Conservation (phyloP, 805 yeast species). For the Pichia sporocuriosa region DNA sequence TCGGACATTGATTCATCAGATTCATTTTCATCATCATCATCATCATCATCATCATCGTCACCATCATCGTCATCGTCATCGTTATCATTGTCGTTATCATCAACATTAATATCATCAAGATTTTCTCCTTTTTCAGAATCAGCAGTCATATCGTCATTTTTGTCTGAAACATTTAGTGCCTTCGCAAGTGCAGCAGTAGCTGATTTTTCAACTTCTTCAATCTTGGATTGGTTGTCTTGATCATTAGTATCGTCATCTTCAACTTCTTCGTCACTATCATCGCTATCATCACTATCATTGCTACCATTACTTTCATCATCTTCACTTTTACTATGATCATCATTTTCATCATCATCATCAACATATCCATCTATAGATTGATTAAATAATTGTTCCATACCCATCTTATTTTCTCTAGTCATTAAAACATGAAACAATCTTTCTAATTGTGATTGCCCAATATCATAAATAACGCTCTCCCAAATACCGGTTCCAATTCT, state of each 20-base stretch:
- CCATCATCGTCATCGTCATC: slow-evolving; percentile 22
- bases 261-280: slow-evolving; percentile 41
- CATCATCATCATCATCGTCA: slow-evolving; percentile 33
- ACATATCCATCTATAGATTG: slow-evolving; percentile 45
- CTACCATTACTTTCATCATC: background rate
- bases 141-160: no score
- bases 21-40: slow-evolving; percentile 44
- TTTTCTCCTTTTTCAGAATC: slow-evolving; percentile 20
- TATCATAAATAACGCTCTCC: slow-evolving; percentile 42
- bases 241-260: slow-evolving; percentile 24
- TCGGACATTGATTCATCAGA: slow-evolving; percentile 85
- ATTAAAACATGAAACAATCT: slow-evolving; percentile 48
- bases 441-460: slow-evolving; percentile 39
- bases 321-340: background rate
- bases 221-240: slow-evolving; percentile 22
- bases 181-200: slow-evolving; percentile 62
- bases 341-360: slow-evolving; percentile 39
- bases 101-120: slow-evolving; percentile 32
- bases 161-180: slow-evolving; percentile 64
- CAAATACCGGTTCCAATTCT: slow-evolving; percentile 43
- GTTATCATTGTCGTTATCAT: slow-evolving; percentile 13
- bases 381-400: slow-evolving; percentile 71
- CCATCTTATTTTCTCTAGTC: slow-evolving; percentile 74
- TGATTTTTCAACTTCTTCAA: slow-evolving; percentile 32
- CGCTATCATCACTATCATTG: slow-evolving; percentile 23